Conservation (phyloP, 2,329 filamentous ascomycete species). For the Pleoardoris graminearum region DNA sequence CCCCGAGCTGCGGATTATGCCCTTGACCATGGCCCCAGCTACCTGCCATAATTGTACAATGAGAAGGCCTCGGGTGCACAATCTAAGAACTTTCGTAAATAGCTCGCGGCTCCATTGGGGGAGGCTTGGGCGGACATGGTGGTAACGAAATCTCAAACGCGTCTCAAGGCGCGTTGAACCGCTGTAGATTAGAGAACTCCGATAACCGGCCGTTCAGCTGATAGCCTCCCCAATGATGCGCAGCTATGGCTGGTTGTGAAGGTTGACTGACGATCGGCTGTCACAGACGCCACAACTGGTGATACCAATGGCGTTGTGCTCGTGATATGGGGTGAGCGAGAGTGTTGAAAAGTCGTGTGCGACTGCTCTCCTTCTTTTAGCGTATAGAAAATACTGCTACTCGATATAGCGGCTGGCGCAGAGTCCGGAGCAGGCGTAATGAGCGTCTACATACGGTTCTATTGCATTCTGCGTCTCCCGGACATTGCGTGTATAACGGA, state of each 20-base stretch:
- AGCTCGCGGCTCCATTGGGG: slow-evolving; percentile 7
- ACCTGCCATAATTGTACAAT: background rate
- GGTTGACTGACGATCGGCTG: slow-evolving; percentile 4
- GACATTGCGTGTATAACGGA: slow-evolving; percentile 4
- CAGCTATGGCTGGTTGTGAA: slow-evolving; percentile 9
- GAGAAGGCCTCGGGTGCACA: background rate
- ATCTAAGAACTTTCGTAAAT: slow-evolving; percentile 2
- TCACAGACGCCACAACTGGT: background rate
- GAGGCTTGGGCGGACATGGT: slow-evolving; percentile 6
- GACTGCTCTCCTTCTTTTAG: background rate
- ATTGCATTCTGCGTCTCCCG: slow-evolving; percentile 2
- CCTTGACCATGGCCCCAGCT: background rate
- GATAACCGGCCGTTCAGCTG: background rate
- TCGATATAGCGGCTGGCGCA: background rate
- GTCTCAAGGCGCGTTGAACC: background rate
- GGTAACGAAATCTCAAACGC: slow-evolving; percentile 3
- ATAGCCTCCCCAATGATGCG: background rate
- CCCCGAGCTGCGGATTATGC: background rate
- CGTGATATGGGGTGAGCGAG: background rate
- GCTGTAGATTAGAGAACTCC: slow-evolving; percentile 1
- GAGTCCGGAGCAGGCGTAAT: background rate
- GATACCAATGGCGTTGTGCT: background rate
- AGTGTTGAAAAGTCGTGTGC: background rate
- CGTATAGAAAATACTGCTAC: background rate
- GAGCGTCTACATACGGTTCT: background rate